Conservation (phyloP, 768 basidiomycete genomes). For the Tricholoma furcatifolium region DNA sequence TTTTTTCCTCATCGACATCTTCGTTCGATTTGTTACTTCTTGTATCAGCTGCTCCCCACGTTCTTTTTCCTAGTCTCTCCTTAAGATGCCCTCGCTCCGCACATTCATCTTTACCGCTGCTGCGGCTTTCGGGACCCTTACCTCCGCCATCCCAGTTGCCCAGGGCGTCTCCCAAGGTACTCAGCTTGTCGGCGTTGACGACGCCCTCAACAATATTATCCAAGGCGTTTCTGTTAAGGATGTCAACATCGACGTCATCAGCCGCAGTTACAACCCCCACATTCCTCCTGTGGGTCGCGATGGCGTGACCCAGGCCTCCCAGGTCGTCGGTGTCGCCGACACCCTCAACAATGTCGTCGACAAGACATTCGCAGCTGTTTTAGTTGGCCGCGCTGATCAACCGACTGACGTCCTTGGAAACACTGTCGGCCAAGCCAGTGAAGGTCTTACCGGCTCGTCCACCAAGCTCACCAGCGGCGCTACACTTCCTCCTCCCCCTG, state of each 20-base stretch:
- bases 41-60: background rate
- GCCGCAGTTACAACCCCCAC: no score
- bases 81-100: conserved; percentile 16
- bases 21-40: background rate
- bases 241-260: background rate
- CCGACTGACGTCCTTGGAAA: no score
- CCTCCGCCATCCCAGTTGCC: conserved; percentile 12
- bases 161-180: background rate
- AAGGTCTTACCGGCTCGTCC: no score
- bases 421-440: no score
- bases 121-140: conserved; percentile 13
- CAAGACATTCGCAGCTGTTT: no score
- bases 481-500: background rate
- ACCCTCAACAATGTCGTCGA: no score
- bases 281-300: no score
- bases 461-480: background rate
- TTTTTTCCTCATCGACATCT: background rate
- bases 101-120: conserved; percentile 11
- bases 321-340: no score
- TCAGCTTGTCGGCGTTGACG: background rate
- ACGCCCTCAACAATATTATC: background rate
- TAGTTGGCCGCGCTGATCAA: no score
- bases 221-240: background rate
- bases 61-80: conserved; percentile 5
- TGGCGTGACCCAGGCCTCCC: no score